Percentiles rank a stretch among this genome's conserved stretches.
Evolutionary conservation across 2,329 filamentous ascomycete species (phyloP).

Genomic region (Coniochaeta hoffmannii): DNA sequence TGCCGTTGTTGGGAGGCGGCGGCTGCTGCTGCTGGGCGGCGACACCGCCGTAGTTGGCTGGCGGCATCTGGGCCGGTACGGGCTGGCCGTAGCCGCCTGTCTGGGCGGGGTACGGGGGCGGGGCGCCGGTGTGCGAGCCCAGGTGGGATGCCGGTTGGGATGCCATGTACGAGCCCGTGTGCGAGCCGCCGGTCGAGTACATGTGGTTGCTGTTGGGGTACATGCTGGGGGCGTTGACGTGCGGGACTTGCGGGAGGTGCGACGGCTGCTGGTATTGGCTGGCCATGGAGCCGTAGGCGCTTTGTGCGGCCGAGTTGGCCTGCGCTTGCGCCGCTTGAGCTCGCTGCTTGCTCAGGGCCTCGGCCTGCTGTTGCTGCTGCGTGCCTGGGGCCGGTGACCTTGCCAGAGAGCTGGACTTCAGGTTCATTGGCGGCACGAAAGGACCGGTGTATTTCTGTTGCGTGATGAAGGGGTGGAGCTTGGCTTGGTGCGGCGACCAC

Average conservation of each 20-base stretch:
- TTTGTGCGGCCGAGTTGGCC: constrained; percentile 60
- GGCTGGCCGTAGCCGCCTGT: constrained; percentile 64
- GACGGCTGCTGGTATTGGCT: constrained; percentile 40
- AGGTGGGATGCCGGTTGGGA: not conserved
- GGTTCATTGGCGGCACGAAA: constrained; percentile 94
- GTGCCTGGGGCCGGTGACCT: constrained; percentile 88
- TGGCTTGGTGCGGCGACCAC: constrained; percentile 97
- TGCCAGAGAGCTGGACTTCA: constrained; percentile 79
- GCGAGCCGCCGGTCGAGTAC: constrained; percentile 51
- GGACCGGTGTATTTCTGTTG: constrained; percentile 95
- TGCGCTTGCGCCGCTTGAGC: constrained; percentile 64
- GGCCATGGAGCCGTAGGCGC: constrained; percentile 51
- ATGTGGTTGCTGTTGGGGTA: constrained; percentile 72
- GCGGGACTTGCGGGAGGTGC: constrained; percentile 5
- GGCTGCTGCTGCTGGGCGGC: constrained; percentile 28
- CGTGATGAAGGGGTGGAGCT: constrained; percentile 95
- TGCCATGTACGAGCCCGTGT: not conserved
- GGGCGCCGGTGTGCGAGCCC: constrained; percentile 44
- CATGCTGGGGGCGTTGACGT: constrained; percentile 52
- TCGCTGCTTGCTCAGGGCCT: constrained; percentile 87
- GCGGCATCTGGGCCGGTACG: constrained; percentile 58
- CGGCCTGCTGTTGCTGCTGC: constrained; percentile 91
- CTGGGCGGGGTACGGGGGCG: constrained; percentile 74
- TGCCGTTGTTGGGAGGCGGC: no score
- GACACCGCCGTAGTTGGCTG: constrained; percentile 53